Evolutionary conservation across 73 alveolate genomes (phyloP).

Genomic region (Durusdinium trenchii): DNA sequence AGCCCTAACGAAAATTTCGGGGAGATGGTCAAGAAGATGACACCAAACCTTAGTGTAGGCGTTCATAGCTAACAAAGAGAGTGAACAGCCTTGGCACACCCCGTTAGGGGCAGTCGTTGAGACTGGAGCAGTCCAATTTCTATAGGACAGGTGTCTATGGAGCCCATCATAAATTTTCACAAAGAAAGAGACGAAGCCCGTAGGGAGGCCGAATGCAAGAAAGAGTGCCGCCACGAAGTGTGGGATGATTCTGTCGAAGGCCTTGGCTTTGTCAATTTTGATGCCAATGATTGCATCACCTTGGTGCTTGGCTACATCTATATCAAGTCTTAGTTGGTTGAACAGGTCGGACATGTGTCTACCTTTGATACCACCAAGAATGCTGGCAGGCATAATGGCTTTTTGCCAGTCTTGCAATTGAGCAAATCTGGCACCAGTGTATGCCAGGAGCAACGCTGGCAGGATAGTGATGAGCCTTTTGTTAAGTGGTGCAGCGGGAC

Average conservation of each 20-base stretch:
- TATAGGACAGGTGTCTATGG: neutral
- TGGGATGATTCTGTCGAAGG: neutral
- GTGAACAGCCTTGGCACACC: too few species aligned
- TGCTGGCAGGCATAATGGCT: neutral
- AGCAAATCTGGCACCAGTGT: neutral
- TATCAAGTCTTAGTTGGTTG: neutral
- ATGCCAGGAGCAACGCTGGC: neutral
- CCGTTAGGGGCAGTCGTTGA: neutral
- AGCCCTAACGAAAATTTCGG: neutral
- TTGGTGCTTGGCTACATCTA: neutral
- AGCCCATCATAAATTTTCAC: neutral
- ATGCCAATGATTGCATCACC: neutral
- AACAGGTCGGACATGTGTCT: neutral
- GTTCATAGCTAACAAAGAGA: too few species aligned
- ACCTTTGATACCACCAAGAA: neutral
- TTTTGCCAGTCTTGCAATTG: neutral
- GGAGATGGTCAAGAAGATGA: neutral
- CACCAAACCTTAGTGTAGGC: too few species aligned
- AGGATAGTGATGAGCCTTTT: neutral
- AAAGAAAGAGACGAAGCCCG: neutral
- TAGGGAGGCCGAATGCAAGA: neutral
- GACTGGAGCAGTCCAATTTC: neutral
- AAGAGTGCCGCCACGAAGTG: neutral
- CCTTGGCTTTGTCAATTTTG: neutral
- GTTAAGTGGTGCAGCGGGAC: neutral